Evolutionary conservation across 768 basidiomycete species (phyloP).

Genomic region (Tephrocybe sp.): DNA sequence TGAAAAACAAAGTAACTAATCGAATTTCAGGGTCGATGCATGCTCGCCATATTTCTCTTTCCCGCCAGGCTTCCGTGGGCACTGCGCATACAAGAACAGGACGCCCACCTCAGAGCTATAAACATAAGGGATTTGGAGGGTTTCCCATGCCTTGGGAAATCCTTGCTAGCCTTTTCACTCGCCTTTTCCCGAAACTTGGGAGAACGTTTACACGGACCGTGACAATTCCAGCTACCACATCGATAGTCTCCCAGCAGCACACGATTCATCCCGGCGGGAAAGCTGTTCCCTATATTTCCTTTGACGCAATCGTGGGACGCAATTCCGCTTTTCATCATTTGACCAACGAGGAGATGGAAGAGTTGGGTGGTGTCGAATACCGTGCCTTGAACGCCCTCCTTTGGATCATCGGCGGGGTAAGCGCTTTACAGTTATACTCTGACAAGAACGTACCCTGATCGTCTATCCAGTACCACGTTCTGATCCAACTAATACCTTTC

Average conservation of each 20-base stretch:
- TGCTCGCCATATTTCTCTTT: conserved; percentile 18
- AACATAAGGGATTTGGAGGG: conserved; percentile 62
- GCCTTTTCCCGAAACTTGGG: conserved; percentile 64
- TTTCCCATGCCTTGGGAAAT: conserved; percentile 72
- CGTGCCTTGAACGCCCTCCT: conserved; percentile 77
- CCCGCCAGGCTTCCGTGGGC: conserved; percentile 20
- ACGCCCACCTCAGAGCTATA: conserved; percentile 25
- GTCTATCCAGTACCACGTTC: conserved; percentile 69
- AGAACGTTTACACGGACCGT: conserved; percentile 64
- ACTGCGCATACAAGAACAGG: conserved; percentile 19
- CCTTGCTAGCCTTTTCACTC: conserved; percentile 45
- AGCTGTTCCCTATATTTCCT: conserved; percentile 79
- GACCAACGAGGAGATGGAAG: conserved; percentile 82
- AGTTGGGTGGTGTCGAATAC: conserved; percentile 93
- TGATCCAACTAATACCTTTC: conserved; percentile 67
- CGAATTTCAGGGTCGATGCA: conserved; percentile 14
- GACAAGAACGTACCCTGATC: conserved; percentile 4
- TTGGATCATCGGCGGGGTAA: conserved; percentile 76
- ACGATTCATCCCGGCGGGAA: conserved; percentile 42
- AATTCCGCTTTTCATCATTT: conserved; percentile 74
- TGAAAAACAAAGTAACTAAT: neutral
- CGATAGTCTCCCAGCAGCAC: conserved; percentile 47
- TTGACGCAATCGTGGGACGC: conserved; percentile 80
- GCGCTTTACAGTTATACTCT: conserved; percentile 26
- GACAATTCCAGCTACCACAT: conserved; percentile 73